phyloP scores from a whole-genome alignment of 768 basidiomycete genomes.

The Aureoboletus auriporus region DNA sequence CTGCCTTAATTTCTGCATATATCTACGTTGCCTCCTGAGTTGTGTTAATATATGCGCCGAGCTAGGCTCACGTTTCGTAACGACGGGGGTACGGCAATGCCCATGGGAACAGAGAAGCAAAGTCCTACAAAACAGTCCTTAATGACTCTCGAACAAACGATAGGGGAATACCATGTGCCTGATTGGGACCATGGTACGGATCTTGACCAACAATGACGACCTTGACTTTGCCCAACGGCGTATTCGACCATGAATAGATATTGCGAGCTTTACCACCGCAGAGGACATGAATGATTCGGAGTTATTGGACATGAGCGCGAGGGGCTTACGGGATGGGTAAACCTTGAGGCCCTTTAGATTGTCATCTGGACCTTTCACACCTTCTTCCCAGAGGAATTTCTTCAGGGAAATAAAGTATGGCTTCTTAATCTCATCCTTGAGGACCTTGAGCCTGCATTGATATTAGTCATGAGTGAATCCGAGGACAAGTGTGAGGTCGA shows the following conservation, averaged over 20 bases:
- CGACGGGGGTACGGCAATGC: constrained; percentile 74
- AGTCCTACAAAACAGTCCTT: constrained; percentile 46
- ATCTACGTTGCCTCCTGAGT: constrained; percentile 48
- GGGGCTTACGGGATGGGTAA: constrained; percentile 66
- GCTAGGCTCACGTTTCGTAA: constrained; percentile 62
- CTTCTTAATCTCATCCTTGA: constrained; percentile 71
- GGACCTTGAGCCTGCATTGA: constrained; percentile 59
- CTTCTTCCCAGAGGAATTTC: constrained; percentile 62
- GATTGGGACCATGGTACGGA: constrained; percentile 76
- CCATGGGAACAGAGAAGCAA: constrained; percentile 86
- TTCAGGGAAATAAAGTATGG: constrained; percentile 76
- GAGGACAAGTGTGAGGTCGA: not conserved
- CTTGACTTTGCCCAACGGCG: constrained; percentile 78
- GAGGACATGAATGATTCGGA: constrained; percentile 3
- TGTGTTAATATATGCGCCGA: constrained; percentile 4
- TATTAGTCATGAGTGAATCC: constrained; percentile 1
- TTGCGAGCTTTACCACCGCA: constrained; percentile 54
- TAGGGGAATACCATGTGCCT: constrained; percentile 70
- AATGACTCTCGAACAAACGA: constrained; percentile 5
- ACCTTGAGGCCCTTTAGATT: constrained; percentile 48
- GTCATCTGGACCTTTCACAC: constrained; percentile 51
- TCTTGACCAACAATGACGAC: constrained; percentile 91
- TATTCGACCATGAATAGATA: constrained; percentile 90
- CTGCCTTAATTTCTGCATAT: constrained; percentile 79
- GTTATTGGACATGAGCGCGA: constrained; percentile 24